Percentiles rank a stretch among this genome's conserved stretches.
Conservation (phyloP, 2,329 filamentous ascomycete genomes). For the Microdochium bolleyi region DNA sequence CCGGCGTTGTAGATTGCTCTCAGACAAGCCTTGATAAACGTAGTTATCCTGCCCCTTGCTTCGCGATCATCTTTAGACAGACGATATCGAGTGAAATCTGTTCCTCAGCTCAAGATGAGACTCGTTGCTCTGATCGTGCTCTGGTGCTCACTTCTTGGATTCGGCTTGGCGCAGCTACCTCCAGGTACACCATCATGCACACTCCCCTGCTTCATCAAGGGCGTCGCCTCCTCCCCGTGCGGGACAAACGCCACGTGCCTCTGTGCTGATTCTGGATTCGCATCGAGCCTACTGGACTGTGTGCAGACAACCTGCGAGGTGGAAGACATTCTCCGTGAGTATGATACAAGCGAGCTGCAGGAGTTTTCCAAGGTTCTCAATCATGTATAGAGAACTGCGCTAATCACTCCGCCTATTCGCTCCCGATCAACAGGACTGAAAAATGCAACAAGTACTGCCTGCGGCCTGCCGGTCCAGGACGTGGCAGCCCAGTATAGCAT, state of each 20-base stretch:
- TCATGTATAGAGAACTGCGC: too few species aligned
- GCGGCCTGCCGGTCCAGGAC: slow-evolving; percentile 7
- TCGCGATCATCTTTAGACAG: too few species aligned
- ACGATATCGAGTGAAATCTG: too few species aligned
- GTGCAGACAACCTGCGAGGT: not conserved
- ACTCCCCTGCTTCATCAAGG: not conserved
- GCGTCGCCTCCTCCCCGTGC: not conserved
- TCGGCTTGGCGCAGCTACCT: not conserved
- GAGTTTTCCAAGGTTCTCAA: not conserved
- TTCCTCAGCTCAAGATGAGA: not conserved
- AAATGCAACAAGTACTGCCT: slow-evolving; percentile 8
- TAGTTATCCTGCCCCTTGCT: too few species aligned
- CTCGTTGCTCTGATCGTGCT: not conserved
- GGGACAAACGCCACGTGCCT: slow-evolving; percentile 1
- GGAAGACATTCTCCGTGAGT: not conserved
- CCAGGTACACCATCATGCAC: not conserved
- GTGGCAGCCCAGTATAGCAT: slow-evolving; percentile 5
- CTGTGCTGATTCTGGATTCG: slow-evolving; percentile 2
- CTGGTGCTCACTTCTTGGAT: not conserved
- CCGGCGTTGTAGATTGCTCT: too few species aligned
- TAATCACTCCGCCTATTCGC: too few species aligned
- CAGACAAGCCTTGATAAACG: too few species aligned
- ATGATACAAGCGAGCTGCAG: not conserved
- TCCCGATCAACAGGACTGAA: slow-evolving; percentile 1
- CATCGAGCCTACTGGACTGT: not conserved